phyloP scores from a whole-genome alignment of 1,284 basidiomycete species.

The Cutaneotrichosporon cavernicola region DNA sequence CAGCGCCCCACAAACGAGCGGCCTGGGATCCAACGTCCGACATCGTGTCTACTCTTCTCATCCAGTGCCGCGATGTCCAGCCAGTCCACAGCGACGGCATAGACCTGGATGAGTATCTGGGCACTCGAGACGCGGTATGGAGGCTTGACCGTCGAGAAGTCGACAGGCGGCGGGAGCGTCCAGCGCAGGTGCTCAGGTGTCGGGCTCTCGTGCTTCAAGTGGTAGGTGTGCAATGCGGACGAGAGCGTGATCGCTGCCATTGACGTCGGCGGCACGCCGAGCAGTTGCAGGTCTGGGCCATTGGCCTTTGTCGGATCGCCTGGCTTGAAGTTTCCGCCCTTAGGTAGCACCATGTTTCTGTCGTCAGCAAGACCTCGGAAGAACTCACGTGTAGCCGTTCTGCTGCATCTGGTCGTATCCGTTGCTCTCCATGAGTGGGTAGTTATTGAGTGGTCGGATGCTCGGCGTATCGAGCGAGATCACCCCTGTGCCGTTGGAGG shows the following conservation, averaged over 20 bases:
- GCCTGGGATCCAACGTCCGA: slow-evolving; percentile 63
- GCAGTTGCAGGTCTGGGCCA: slow-evolving; percentile 66
- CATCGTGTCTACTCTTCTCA: slow-evolving; percentile 51
- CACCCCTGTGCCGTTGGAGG: not conserved
- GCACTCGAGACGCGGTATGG: slow-evolving; percentile 66
- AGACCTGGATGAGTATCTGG: slow-evolving; percentile 76
- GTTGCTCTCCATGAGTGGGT: slow-evolving; percentile 38
- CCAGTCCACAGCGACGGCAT: slow-evolving; percentile 74
- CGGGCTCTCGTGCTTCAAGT: slow-evolving; percentile 27
- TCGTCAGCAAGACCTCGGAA: slow-evolving; percentile 7
- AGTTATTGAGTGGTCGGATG: slow-evolving; percentile 2
- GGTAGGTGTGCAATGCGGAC: slow-evolving; percentile 17
- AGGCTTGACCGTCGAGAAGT: slow-evolving; percentile 68
- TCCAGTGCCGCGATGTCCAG: slow-evolving; percentile 66
- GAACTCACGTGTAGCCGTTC: slow-evolving; percentile 6
- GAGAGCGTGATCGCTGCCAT: slow-evolving; percentile 73
- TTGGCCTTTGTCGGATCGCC: slow-evolving; percentile 43
- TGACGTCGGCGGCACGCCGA: slow-evolving; percentile 73
- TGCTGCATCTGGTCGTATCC: slow-evolving; percentile 30
- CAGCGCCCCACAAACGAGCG: slow-evolving; percentile 77
- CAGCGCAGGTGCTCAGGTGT: slow-evolving; percentile 56
- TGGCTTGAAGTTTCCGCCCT: slow-evolving; percentile 56
- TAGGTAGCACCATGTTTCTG: slow-evolving; percentile 65
- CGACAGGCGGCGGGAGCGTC: slow-evolving; percentile 54
- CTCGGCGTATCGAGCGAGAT: slow-evolving; percentile 14